A percentile compares a stretch with the other conserved stretches of the same genome.
phyloP scores from a whole-genome alignment of 495 filamentous ascomycete genomes.

The Chlorociboria aeruginascens region DNA sequence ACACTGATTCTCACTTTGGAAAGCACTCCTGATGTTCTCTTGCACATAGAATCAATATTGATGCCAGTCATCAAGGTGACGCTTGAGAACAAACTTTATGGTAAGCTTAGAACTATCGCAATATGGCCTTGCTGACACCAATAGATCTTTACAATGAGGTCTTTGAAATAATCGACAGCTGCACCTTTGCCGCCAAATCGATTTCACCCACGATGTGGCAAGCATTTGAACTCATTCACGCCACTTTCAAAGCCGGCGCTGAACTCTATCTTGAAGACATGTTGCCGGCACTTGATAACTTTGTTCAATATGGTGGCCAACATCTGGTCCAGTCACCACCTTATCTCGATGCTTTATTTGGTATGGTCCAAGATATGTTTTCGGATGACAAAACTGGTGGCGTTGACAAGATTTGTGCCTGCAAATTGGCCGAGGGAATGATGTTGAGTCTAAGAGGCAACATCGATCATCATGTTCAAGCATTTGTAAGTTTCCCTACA shows the following conservation, averaged over 20 bases:
- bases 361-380: slow-evolving; percentile 64
- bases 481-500: slow-evolving; percentile 38
- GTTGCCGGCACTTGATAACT: slow-evolving; percentile 95
- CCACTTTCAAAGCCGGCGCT: slow-evolving; percentile 91
- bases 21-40: slow-evolving; percentile 86
- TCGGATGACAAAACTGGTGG: slow-evolving; percentile 68
- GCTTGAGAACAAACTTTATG: slow-evolving; percentile 89
- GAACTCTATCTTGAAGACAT: slow-evolving; percentile 98
- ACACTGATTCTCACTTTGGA: slow-evolving; percentile 94
- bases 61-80: slow-evolving; percentile 96
- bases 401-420: slow-evolving; percentile 95
- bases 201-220: slow-evolving; percentile 98
- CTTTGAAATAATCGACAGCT: slow-evolving; percentile 98
- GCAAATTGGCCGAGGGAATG: slow-evolving; percentile 92
- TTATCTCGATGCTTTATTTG: slow-evolving; percentile 75
- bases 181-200: slow-evolving; percentile 93
- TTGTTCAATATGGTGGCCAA: slow-evolving; percentile 77
- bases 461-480: slow-evolving; percentile 73
- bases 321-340: slow-evolving; percentile 70
- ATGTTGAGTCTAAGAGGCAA: slow-evolving; percentile 92
- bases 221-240: slow-evolving; percentile 91
- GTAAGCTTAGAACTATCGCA: slow-evolving; percentile 28
- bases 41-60: slow-evolving; percentile 86
- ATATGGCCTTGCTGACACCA: slow-evolving; percentile 15
- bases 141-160: slow-evolving; percentile 83